A percentile compares a stretch with the other conserved stretches of the same genome.
These are phyloP conservation scores for Sambucus nigra DNA, from an alignment of 129 eudicot species.

Conservation along the genomic window DNA sequence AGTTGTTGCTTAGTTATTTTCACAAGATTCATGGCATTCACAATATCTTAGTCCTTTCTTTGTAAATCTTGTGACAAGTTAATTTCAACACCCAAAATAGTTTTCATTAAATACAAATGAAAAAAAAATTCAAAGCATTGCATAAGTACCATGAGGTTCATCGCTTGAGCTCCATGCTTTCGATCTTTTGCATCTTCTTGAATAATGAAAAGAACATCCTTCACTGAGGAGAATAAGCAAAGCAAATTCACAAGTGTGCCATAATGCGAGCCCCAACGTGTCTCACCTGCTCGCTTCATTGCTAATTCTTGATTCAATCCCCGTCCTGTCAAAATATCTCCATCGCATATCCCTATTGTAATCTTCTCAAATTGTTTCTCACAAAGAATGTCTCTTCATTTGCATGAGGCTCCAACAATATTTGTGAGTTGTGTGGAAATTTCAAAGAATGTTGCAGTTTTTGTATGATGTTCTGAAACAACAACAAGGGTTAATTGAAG, in stretches of 20 bases:
- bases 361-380: not conserved
- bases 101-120: not conserved
- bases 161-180: not conserved
- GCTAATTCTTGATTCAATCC: constrained; percentile 10
- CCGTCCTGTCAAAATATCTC: not conserved
- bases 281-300: not conserved
- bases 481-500: not conserved
- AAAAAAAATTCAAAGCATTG: not conserved
- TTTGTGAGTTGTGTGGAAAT: not conserved
- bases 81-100: not conserved
- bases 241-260: not conserved
- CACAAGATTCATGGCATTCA: not conserved
- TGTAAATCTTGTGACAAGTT: not conserved
- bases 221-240: not conserved
- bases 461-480: not conserved
- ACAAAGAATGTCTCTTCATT: not conserved
- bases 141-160: not conserved
- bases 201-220: not conserved
- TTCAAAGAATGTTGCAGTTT: not conserved
- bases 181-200: not conserved
- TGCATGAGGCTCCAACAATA: constrained; percentile 4
- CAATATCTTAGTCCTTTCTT: not conserved
- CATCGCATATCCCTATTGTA: not conserved
- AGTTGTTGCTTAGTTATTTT: not conserved
- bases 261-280: constrained; percentile 10